phyloP scores from a whole-genome alignment of 2,329 filamentous ascomycete genomes.

The Colletotrichum navitas region DNA sequence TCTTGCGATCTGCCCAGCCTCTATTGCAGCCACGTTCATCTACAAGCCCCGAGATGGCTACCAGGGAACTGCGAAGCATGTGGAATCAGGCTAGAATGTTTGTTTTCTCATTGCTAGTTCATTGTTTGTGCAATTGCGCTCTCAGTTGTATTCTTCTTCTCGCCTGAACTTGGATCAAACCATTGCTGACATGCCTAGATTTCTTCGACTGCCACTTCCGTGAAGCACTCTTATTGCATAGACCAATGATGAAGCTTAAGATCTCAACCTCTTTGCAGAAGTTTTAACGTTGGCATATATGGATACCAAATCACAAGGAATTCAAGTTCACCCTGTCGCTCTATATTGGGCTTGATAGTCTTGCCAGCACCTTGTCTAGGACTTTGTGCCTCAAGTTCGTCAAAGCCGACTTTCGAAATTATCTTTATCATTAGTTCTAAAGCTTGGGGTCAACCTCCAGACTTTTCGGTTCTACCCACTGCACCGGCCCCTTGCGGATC shows the following conservation, averaged over 20 bases:
- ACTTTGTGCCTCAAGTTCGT: not conserved
- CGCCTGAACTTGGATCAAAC: not conserved
- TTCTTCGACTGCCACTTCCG: not conserved
- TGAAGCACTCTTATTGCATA: too few relatives aligned
- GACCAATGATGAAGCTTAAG: not conserved
- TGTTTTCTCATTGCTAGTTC: not conserved
- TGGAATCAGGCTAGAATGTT: not conserved
- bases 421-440: too few relatives aligned
- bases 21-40: not conserved
- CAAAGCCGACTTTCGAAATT: not conserved
- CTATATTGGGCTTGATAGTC: not conserved
- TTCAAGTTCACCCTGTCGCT: not conserved
- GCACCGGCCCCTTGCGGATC: not conserved
- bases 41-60: not conserved
- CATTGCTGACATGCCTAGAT: not conserved
- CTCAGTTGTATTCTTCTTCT: not conserved
- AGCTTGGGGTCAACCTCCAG: not conserved
- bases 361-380: not conserved
- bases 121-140: not conserved
- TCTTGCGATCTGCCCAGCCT: not conserved
- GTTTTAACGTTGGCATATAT: not conserved
- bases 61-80: not conserved
- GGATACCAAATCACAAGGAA: not conserved
- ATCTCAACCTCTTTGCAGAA: not conserved
- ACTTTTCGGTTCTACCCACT: not conserved